These are phyloP conservation scores for Penicillium sp. DNA, from an alignment of 2,329 filamentous ascomycete genomes.

Conservation along the genomic window DNA sequence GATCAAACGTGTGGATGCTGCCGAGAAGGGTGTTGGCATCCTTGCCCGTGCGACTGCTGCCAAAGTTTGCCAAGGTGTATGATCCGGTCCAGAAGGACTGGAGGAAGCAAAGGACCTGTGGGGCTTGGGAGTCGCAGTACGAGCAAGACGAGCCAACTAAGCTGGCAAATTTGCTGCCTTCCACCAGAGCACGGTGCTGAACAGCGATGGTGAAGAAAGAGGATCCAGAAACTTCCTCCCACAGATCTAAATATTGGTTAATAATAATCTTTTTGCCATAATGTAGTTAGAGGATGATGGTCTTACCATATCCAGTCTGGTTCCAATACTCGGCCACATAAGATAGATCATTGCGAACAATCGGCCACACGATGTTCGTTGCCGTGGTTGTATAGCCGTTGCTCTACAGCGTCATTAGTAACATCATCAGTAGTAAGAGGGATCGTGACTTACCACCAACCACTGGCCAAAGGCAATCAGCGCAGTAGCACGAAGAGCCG, in stretches of 20 bases:
- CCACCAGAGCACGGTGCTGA: slow-evolving; percentile 63
- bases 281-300: too few relatives aligned
- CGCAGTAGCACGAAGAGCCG: slow-evolving; percentile 72
- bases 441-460: slow-evolving; percentile 51
- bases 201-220: slow-evolving; percentile 77
- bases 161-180: slow-evolving; percentile 65
- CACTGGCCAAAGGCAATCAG: slow-evolving; percentile 72
- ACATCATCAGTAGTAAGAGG: background rate
- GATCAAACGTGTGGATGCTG: slow-evolving; percentile 46
- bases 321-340: slow-evolving; percentile 62
- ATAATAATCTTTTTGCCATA: background rate
- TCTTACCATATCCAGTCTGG: slow-evolving; percentile 57
- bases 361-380: slow-evolving; percentile 64
- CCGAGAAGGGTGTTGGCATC: slow-evolving; percentile 68
- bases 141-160: slow-evolving; percentile 61
- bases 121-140: slow-evolving; percentile 65
- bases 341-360: slow-evolving; percentile 72
- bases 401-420: slow-evolving; percentile 24
- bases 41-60: slow-evolving; percentile 64
- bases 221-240: slow-evolving; percentile 76
- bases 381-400: slow-evolving; percentile 60
- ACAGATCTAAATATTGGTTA: slow-evolving; percentile 56
- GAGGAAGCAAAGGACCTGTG: slow-evolving; percentile 71
- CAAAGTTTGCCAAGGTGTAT: slow-evolving; percentile 68
- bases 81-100: slow-evolving; percentile 70